Base-by-base conservation (phyloP, 345 rosid genomes). In the Firmiana major region DNA sequence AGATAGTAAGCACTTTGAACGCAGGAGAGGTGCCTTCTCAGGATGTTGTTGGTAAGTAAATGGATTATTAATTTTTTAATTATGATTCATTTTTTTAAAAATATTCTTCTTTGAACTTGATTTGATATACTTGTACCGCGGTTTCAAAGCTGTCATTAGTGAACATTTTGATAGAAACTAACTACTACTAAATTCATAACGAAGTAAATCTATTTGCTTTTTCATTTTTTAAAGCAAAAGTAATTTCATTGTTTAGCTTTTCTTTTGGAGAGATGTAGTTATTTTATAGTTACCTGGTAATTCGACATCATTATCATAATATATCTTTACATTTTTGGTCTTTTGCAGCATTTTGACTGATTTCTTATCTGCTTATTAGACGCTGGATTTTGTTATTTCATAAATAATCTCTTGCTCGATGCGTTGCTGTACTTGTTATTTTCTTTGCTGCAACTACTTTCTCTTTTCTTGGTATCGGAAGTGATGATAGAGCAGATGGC, bases 101-200 rank as follows among this genome's bases (percentile, higher is more conserved):
- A 94, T 93, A 90, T 71, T 97, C 97, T 1, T 79, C 95, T 1
- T 67, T 77, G 16, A 97, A 93, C 79, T 94, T 86, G 51, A 95
- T 94, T 31, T 97, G 95, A 15, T 13, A 36, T 90, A 62, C 79
- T 90, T 81, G 42, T 36, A 75, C 40, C 40, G 40, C 10, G 4
- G 58, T 46, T 48, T 43, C 40, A 5, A 31, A 45, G 16, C 58
- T 51, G 34, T 72, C 51, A 63, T 11, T 64, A 38, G 16, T 24
- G 5, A 28, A 43, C n/a, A 13, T 12, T n/a, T 10, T 43, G 58
- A 26, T 48, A 13, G 73, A 69, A 46, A 48, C 58, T n/a, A n/a
- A n/a, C n/a, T n/a, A n/a, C n/a, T 8, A 11, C 19, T 12, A 69
- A 68, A 3, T 26, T 69, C 13, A 15, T 15, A 0, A 26, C 15